phyloP scores from a whole-genome alignment of 345 rosid genomes.

The Arabis hirsuta region DNA sequence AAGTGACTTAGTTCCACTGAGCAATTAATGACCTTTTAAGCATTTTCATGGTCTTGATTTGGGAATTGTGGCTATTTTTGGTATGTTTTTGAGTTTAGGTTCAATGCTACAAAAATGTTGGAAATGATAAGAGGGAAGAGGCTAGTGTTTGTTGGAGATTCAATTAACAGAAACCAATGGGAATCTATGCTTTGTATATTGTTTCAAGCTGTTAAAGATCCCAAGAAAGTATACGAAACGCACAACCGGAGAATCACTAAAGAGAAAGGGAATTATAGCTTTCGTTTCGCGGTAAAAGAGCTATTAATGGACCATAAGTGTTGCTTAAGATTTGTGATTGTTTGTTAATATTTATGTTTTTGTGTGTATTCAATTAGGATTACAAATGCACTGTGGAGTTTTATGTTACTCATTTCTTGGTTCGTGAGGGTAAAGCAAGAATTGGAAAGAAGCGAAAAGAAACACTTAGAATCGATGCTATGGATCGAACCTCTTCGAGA shows the following conservation, averaged over 20 bases:
- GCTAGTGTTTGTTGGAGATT: conserved; percentile 94
- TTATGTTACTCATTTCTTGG: conserved; percentile 80
- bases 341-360: conserved; percentile 2
- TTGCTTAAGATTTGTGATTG: neutral
- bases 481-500: conserved; percentile 86
- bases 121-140: conserved; percentile 85
- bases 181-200: conserved; percentile 93
- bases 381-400: conserved; percentile 86
- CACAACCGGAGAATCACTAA: conserved; percentile 81
- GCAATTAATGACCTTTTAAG: neutral
- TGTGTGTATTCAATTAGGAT: conserved; percentile 57
- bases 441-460: conserved; percentile 70
- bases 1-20: conserved; percentile 4
- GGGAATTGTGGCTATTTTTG: conserved; percentile 19
- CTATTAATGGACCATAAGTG: conserved; percentile 17
- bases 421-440: conserved; percentile 86
- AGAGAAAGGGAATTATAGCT: conserved; percentile 84
- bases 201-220: conserved; percentile 72
- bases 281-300: conserved; percentile 73
- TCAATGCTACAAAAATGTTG: conserved; percentile 81
- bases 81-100: conserved; percentile 49
- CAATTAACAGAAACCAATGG: conserved; percentile 95
- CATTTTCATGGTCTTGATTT: conserved; percentile 16
- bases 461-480: conserved; percentile 78
- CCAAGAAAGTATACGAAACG: conserved; percentile 81